Base-by-base conservation (phyloP, 495 filamentous ascomycete genomes). In the Ascobolus immersus region DNA sequence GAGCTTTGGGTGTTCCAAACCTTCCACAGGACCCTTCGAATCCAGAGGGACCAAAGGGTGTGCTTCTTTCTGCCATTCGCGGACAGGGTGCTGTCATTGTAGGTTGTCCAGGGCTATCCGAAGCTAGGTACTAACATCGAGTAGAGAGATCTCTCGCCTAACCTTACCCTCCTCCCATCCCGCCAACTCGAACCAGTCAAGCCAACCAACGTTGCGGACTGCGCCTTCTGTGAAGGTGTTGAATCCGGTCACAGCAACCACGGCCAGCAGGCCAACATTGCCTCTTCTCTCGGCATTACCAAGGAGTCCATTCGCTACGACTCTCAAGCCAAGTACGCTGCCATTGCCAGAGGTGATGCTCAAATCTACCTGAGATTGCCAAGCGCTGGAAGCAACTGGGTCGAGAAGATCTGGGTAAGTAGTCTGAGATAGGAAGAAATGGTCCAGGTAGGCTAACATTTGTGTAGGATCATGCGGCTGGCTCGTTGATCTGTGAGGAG, bases 241-340 rank as follows among this genome's bases (percentile, higher is more conserved):
- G 86, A 96, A 54, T 67, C 78, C 2, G 77, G 66, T 2, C 86
- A 99, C 59, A 89, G 77, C 21, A 67, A 71, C 35, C 89, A 94
- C 54, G 67, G 65, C 35, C 78, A 91, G 48, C 71, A 90, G 38
- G 73, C 71, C 21, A 65, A 65, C 38, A 92, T 99, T 45, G 84
- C 82, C 22, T 53, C 67, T 44, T 71, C 65, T 42, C 59, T 99
- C 2, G 78, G 78, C 2, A 91, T 99, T 44, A 81, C 76, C 11
- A 69, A 67, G 39, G 65, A 72, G 2, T 77, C 75, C 40, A 81
- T 99, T 32, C 61, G 79, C 23, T 77, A 94, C 71, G 86, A 99
- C 56, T 92, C 80, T 13, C 89, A 94, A 55, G 81, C 86, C 35
- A 99, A 99, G 53, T 99, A 99, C 50, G 84, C 71, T 28, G 81